Evolutionary conservation across 331 rosid species (phyloP), one percentile per base, ranked within the genome.

Genomic region (Rhamnella rubrinervis): DNA sequence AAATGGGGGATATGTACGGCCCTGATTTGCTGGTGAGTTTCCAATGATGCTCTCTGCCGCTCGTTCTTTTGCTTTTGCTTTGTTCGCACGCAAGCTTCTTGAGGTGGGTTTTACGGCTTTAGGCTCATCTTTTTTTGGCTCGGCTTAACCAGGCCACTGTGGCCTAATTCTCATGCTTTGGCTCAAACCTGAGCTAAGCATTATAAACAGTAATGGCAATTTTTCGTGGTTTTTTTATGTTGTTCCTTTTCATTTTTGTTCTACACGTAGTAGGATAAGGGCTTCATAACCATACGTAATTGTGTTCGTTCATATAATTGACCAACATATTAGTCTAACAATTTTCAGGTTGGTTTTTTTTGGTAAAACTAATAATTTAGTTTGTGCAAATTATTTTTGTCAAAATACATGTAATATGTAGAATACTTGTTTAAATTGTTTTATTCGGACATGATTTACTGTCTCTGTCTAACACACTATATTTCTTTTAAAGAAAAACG

Each of bases 31-130:
- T 49, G 65, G 51, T 75, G 47, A 62, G 58, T 46, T 60, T 60
- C 8, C 11, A 63, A 71, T 85, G 53, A 78, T 79, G 63, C 46
- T 39, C 31, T 26, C 58, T 18, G 51, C 3, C 35, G 49, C 74
- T 68, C 26, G 8, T 6, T 6, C 25, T 53, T 16, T 53, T 18
- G 13, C 19, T 7, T 21, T 80, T 61, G 83, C 92, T 82, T 82
- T 82, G 79, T 77, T 78, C 41, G 70, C 82, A 86, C 84, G 89
- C 83, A 61, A 83, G 60, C 77, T 56, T 71, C 58, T 55, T 14
- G 4, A 23, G 21, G 1, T 1, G 55, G 8, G 19, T 50, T 21
- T 17, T 17, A 8, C 62, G 67, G 65, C 64, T 52, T 26, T 40
- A 9, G 37, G 23, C 68, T 65, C 50, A 35, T 2, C n/a, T 2